These are phyloP conservation scores for Rhipidocladum racemiflorum DNA, from an alignment of 176 grass and related monocot species.

Conservation along the genomic window DNA sequence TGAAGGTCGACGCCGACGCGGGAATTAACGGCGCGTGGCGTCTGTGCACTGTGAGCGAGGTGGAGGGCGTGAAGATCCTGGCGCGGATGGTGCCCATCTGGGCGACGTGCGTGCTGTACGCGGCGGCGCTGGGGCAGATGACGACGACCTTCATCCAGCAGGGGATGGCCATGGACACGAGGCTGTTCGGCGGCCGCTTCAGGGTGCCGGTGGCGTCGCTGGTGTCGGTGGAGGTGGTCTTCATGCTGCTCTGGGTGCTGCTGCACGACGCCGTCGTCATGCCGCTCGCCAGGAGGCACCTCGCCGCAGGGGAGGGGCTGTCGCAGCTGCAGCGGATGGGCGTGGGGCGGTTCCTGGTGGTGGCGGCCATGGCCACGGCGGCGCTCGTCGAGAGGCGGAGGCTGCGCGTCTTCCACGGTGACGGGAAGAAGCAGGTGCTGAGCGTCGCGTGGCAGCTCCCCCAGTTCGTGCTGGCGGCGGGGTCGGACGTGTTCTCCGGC, in stretches of 20 bases:
- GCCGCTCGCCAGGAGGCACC: slow-evolving; percentile 30
- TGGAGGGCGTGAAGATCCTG: slow-evolving; percentile 73
- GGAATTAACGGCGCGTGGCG: slow-evolving; percentile 14
- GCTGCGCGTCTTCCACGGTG: slow-evolving; percentile 17
- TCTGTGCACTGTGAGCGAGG: slow-evolving; percentile 59
- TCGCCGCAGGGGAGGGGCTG: no score
- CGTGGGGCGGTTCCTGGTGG: slow-evolving; percentile 65
- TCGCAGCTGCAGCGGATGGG: slow-evolving; percentile 81
- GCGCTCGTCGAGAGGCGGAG: slow-evolving; percentile 56
- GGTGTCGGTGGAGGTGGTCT: slow-evolving; percentile 51
- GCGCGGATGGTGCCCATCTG: slow-evolving; percentile 66
- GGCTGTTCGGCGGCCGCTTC: slow-evolving; percentile 24
- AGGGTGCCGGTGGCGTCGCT: slow-evolving; percentile 59
- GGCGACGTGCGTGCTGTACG: slow-evolving; percentile 58
- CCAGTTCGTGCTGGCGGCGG: slow-evolving; percentile 61
- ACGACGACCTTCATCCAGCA: slow-evolving; percentile 85
- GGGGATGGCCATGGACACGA: slow-evolving; percentile 61
- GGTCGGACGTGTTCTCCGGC: slow-evolving; percentile 68
- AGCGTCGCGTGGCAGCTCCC: slow-evolving; percentile 72
- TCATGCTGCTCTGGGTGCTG: slow-evolving; percentile 57
- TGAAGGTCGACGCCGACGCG: neutral
- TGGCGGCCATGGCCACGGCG: slow-evolving; percentile 48
- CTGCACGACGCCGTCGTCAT: slow-evolving; percentile 53
- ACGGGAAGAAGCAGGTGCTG: slow-evolving; percentile 6
- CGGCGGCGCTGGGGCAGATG: slow-evolving; percentile 67